Conservation (phyloP, 2,329 filamentous ascomycete species). For the Arthrobotrys sphaeroides region DNA sequence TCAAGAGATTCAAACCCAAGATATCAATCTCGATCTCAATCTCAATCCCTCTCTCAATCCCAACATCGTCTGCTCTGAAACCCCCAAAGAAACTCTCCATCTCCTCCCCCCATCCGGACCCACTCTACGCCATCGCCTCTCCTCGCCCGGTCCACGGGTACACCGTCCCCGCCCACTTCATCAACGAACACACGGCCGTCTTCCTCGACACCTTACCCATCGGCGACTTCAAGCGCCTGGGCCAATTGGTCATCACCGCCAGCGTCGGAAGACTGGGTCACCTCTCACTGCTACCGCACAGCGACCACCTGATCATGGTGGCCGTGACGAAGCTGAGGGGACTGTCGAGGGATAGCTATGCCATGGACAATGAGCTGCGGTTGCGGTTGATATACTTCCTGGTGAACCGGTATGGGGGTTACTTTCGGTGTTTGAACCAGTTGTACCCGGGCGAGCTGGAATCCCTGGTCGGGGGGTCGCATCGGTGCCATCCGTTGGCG, state of each 20-base stretch:
- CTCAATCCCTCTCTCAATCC: neutral
- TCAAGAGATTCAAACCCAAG: conserved; percentile 8
- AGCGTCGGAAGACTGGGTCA: conserved; percentile 23
- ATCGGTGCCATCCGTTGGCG: conserved; percentile 35
- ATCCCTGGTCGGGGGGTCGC: conserved; percentile 16
- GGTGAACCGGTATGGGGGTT: conserved; percentile 27
- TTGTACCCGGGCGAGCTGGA: conserved; percentile 36
- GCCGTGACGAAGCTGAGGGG: conserved; percentile 20
- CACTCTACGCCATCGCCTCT: neutral
- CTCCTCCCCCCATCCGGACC: conserved; percentile 9
- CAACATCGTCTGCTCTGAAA: neutral
- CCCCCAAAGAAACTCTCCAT: conserved; percentile 3
- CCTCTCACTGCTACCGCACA: conserved; percentile 20
- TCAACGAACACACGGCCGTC: conserved; percentile 8
- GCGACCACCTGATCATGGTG: conserved; percentile 31
- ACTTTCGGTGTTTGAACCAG: conserved; percentile 24
- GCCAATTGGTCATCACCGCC: conserved; percentile 18
- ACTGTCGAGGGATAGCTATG: neutral
- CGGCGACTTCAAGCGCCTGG: conserved; percentile 31
- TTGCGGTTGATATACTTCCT: conserved; percentile 35
- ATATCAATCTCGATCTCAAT: neutral
- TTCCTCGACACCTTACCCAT: conserved; percentile 39
- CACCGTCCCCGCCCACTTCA: conserved; percentile 12
- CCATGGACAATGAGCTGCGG: conserved; percentile 25
- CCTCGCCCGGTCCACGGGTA: conserved; percentile 32